Evolutionary conservation across 768 basidiomycete genomes (phyloP).

Genomic region (Tulasnella sp.): DNA sequence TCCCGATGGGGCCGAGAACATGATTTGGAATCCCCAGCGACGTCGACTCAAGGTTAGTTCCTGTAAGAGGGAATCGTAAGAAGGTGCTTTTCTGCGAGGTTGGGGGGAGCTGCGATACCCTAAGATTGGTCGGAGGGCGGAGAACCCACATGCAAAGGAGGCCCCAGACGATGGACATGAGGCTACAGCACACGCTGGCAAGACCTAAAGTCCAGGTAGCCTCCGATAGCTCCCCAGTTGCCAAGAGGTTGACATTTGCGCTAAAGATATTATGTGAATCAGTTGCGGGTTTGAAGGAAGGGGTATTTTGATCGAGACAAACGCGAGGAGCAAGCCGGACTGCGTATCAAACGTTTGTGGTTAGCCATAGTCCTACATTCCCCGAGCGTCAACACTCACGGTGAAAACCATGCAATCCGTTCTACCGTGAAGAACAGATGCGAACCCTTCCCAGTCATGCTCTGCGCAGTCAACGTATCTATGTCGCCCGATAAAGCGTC

Average conservation of each 20-base stretch:
- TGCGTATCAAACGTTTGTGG: background rate
- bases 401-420: conserved; percentile 7
- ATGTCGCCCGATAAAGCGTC: background rate
- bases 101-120: background rate
- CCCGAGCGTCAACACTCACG: background rate
- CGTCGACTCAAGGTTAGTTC: background rate
- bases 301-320: background rate
- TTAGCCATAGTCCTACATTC: background rate
- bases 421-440: conserved; percentile 2
- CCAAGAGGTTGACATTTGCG: conserved; percentile 6
- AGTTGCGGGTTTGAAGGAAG: background rate
- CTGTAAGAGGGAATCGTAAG: background rate
- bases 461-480: background rate
- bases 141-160: conserved; percentile 14
- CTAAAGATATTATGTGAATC: background rate
- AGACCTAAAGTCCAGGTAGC: background rate
- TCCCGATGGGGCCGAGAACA: background rate
- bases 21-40: background rate
- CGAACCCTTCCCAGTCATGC: background rate
- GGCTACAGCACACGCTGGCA: conserved; percentile 10
- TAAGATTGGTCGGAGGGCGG: background rate
- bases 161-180: conserved; percentile 16
- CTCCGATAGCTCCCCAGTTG: background rate
- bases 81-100: background rate
- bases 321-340: conserved; percentile 14